These are phyloP conservation scores for Austroboletus niveus DNA, from an alignment of 1,284 basidiomycete genomes.

Conservation along the genomic window DNA sequence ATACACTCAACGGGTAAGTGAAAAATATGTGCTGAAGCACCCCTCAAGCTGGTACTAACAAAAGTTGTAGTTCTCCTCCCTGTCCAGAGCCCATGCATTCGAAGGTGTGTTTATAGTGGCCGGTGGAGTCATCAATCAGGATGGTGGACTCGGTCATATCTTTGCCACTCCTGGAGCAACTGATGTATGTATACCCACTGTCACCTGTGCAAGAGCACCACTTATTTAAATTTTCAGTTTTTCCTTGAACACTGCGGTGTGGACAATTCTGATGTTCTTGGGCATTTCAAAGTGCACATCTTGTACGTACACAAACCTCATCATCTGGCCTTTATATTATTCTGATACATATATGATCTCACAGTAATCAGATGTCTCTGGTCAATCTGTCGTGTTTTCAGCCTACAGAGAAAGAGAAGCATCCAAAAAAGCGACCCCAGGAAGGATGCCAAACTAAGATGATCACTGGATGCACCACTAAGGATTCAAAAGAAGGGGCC, in stretches of 20 bases:
- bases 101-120: background rate
- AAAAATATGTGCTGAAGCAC: too few species aligned
- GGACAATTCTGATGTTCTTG: background rate
- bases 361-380: background rate
- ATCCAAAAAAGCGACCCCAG: too few species aligned
- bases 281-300: background rate
- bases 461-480: too few species aligned
- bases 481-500: too few species aligned
- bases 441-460: too few species aligned
- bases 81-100: background rate
- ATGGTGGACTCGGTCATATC: background rate
- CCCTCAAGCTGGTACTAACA: too few species aligned
- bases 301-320: background rate
- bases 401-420: too few species aligned
- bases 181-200: background rate
- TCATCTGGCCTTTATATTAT: background rate
- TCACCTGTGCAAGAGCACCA: background rate
- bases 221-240: background rate
- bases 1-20: background rate
- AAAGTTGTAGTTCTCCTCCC: background rate
- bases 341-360: background rate
- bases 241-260: background rate
- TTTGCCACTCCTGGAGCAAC: background rate
- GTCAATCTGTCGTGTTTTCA: too few species aligned
- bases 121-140: background rate